These are phyloP conservation scores for Prunus mume DNA, from an alignment of 306 rosid species.

Conservation along the genomic window DNA sequence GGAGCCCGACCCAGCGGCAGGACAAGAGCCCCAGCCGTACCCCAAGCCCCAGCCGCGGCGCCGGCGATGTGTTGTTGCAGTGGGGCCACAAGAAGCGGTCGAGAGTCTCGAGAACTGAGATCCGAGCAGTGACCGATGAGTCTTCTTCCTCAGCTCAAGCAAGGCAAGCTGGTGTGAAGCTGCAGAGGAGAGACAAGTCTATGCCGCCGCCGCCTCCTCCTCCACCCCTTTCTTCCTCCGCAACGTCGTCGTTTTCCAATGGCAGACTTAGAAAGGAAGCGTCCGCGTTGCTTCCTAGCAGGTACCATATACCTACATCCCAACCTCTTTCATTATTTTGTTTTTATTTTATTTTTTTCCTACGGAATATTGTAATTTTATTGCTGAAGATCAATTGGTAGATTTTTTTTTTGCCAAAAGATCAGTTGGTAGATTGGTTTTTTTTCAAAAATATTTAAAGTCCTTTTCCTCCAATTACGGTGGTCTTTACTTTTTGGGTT, in stretches of 20 bases:
- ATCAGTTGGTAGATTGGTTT: background rate
- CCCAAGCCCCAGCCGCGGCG: slow-evolving; percentile 32
- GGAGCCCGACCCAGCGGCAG: slow-evolving; percentile 13
- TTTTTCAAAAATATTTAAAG: background rate
- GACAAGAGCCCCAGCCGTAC: slow-evolving; percentile 38
- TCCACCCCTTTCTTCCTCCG: slow-evolving; percentile 25
- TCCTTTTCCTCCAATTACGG: background rate
- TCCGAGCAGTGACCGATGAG: slow-evolving; percentile 43
- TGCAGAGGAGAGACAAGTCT: slow-evolving; percentile 35
- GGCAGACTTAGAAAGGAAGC: slow-evolving; percentile 44
- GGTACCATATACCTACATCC: slow-evolving; percentile 26
- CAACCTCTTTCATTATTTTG: background rate
- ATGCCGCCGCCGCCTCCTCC: slow-evolving; percentile 53
- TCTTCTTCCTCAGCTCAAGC: slow-evolving; percentile 44
- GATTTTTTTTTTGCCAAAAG: background rate
- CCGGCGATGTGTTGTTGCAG: slow-evolving; percentile 54
- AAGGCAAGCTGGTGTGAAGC: slow-evolving; percentile 29
- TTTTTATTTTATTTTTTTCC: background rate
- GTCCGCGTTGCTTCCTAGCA: slow-evolving; percentile 35
- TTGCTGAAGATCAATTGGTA: background rate
- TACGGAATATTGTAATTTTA: background rate
- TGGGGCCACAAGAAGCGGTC: slow-evolving; percentile 71
- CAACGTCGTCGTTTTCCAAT: slow-evolving; percentile 21
- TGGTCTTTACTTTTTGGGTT: background rate
- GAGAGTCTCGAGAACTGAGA: slow-evolving; percentile 52